Percentiles rank a stretch among this genome's conserved stretches.
Evolutionary conservation across 148 eudicot genomes (phyloP).

Genomic region (Fagopyrum homotropicum): DNA sequence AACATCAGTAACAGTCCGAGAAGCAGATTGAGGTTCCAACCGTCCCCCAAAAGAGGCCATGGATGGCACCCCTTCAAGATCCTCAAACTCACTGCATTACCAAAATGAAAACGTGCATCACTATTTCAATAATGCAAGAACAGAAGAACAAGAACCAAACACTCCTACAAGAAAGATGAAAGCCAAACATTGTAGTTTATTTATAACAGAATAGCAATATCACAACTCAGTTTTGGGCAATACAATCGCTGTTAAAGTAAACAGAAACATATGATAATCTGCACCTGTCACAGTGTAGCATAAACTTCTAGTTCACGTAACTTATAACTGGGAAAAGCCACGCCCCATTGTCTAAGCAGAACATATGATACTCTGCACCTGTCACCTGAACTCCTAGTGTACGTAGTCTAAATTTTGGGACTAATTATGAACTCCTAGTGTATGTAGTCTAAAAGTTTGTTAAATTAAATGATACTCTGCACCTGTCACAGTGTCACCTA

Average conservation of each 20-base stretch:
- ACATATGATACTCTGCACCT: neutral
- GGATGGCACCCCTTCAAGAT: constrained; percentile 55
- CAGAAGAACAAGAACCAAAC: neutral
- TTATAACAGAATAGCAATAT: too few species aligned
- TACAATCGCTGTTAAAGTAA: too few species aligned
- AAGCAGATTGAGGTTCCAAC: constrained; percentile 40
- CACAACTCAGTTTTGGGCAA: too few species aligned
- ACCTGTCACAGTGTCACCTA: neutral
- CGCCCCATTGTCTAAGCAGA: neutral
- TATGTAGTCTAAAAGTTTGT: too few species aligned
- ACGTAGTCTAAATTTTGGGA: neutral
- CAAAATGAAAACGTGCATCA: neutral
- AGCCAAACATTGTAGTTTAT: neutral
- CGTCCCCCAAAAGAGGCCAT: constrained; percentile 48
- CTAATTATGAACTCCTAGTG: neutral
- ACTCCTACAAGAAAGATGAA: neutral
- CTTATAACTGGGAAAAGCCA: neutral
- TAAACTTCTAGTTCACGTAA: too few species aligned
- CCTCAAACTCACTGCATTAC: constrained; percentile 58
- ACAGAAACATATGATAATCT: too few species aligned
- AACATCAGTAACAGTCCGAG: constrained; percentile 30
- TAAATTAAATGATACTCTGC: neutral
- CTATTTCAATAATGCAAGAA: neutral
- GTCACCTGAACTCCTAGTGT: neutral
- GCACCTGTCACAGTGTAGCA: too few species aligned